Base-by-base conservation (phyloP, 768 basidiomycete species). In the Exidia glandulosa region DNA sequence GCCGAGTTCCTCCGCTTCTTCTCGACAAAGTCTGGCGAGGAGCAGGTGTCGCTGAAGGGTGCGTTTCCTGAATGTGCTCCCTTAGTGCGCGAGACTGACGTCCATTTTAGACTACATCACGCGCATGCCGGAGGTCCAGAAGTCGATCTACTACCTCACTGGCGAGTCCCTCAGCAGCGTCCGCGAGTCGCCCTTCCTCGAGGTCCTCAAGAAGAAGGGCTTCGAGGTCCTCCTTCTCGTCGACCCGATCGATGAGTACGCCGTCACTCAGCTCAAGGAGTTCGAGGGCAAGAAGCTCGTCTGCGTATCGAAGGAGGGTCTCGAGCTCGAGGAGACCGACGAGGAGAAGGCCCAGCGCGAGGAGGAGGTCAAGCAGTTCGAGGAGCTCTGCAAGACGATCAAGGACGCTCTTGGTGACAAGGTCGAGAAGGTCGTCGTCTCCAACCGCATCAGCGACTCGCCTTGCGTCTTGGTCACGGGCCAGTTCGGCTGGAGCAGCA, bases 331-430 rank as follows among this genome's bases (percentile, higher is more conserved):
- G 77, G 95, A 99, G 82, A 94, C 92, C 16, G 93, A 95, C 9
- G 95, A 95, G 66, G 95, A 98, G 84, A 99, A 98, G 86, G 82
- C 81, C 69, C 75, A 70, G 12, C 90, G 91, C 56, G 95, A 98
- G 79, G 82, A 85, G 63, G 92, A 95, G 75, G 83, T 79, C 29
- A 77, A 85, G 61, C 85, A 86, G 66, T 97, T 82, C 77, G 81
- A 82, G 68, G 92, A 93, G 63, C 83, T 99, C 61, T 94, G 92
- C 84, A 80, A 88, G 62, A 85, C 88, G 63, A 91, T 97, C 79
- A 99, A 97, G 84, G 95, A 99, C 68, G 90, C 90, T 60, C 93
- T 99, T 62, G 94, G 95, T 61, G 95, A 97, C 76, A 95, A 94
- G 82, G 94, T 99, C 64, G 96, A 99, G 83, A 99, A 99, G 82